phyloP scores from a whole-genome alignment of 192 early-diverging fungal species.

The Linnemannia exigua region DNA sequence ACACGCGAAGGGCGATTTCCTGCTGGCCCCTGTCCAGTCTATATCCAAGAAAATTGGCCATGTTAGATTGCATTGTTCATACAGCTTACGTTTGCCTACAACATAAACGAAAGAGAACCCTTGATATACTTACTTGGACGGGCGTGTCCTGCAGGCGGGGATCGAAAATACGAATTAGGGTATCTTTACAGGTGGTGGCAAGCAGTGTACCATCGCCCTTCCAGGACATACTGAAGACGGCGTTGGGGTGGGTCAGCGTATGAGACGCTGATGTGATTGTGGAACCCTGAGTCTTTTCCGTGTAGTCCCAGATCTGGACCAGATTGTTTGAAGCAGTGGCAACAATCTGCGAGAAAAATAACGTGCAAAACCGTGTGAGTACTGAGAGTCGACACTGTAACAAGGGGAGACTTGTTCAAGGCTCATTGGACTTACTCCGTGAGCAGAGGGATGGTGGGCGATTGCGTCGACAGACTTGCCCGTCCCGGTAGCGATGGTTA shows the following conservation, averaged over 20 bases:
- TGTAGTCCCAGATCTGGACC: constrained; percentile 66
- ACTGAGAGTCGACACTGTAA: neutral
- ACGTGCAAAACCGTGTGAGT: neutral
- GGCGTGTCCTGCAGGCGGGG: constrained; percentile 56
- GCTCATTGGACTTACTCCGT: constrained; percentile 46
- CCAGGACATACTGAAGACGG: constrained; percentile 71
- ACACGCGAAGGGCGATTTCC: constrained; percentile 76
- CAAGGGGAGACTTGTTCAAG: no score
- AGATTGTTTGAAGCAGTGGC: constrained; percentile 60
- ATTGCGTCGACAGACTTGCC: constrained; percentile 58
- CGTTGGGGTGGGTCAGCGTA: constrained; percentile 51
- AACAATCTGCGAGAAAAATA: constrained; percentile 51
- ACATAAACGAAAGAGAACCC: no score
- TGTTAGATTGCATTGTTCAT: no score
- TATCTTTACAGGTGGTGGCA: constrained; percentile 68
- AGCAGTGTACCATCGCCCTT: constrained; percentile 69
- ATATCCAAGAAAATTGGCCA: neutral
- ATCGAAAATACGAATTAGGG: constrained; percentile 73
- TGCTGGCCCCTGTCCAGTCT: constrained; percentile 65
- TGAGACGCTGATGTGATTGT: constrained; percentile 31
- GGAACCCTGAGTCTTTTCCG: constrained; percentile 35
- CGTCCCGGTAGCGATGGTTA: constrained; percentile 47
- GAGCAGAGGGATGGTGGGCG: constrained; percentile 64
- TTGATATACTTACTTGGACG: constrained; percentile 32
- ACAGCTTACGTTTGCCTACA: no score